Conservation (phyloP, 2,329 filamentous ascomycete species). For the Tricladium varicosporioides region DNA sequence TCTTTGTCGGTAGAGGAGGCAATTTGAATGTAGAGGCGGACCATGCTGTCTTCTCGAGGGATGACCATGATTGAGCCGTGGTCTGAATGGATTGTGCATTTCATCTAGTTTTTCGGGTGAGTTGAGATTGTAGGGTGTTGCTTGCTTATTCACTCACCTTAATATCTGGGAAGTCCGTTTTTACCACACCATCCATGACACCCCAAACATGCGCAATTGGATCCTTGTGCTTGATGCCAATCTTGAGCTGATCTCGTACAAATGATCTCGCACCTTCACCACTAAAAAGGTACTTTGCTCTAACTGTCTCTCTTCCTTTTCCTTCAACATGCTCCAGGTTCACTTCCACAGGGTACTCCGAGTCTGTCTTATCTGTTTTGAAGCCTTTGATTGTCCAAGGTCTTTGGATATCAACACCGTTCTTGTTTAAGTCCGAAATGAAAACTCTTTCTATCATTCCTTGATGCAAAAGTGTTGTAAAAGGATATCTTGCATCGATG, state of each 20-base stretch:
- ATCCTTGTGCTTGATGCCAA: slow-evolving; percentile 70
- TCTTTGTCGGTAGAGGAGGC: slow-evolving; percentile 59
- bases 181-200: slow-evolving; percentile 71
- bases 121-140: not conserved
- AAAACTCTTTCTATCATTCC: slow-evolving; percentile 70
- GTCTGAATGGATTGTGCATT: slow-evolving; percentile 73
- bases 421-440: slow-evolving; percentile 62
- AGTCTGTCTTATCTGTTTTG: slow-evolving; percentile 51
- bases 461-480: slow-evolving; percentile 70
- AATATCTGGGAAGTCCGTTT: slow-evolving; percentile 75
- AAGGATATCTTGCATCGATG: slow-evolving; percentile 69
- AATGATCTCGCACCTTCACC: slow-evolving; percentile 69
- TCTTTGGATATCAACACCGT: slow-evolving; percentile 58
- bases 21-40: slow-evolving; percentile 69
- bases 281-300: slow-evolving; percentile 69
- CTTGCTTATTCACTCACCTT: slow-evolving; percentile 51
- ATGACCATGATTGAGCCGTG: slow-evolving; percentile 79
- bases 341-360: slow-evolving; percentile 77
- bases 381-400: slow-evolving; percentile 65
- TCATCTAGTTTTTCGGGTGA: slow-evolving; percentile 48
- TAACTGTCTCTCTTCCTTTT: slow-evolving; percentile 64
- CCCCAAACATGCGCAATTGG: slow-evolving; percentile 72
- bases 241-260: slow-evolving; percentile 62
- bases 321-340: slow-evolving; percentile 75
- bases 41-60: slow-evolving; percentile 66